A percentile compares a stretch with the other conserved stretches of the same genome.
phyloP scores from a whole-genome alignment of 306 rosid genomes.

The Calophaca sinica region DNA sequence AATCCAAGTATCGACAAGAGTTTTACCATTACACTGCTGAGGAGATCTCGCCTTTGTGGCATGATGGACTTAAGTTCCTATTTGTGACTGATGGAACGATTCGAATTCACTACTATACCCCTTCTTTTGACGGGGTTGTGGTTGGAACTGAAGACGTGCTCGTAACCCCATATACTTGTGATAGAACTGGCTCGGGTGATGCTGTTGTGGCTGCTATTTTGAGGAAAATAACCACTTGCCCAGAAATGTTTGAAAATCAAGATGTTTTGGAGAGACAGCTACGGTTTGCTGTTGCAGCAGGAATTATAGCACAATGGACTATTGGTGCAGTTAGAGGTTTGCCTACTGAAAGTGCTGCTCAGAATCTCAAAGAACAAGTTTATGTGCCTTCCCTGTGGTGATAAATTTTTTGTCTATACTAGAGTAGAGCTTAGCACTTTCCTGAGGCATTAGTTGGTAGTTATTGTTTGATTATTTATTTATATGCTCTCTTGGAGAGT shows the following conservation, averaged over 20 bases:
- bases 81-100: conserved; percentile 88
- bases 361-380: conserved; percentile 97
- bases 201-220: conserved; percentile 90
- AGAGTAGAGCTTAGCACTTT: conserved; percentile 26
- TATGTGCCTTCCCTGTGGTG: conserved; percentile 97
- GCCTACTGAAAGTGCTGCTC: conserved; percentile 96
- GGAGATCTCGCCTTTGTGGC: conserved; percentile 87
- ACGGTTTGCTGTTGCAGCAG: conserved; percentile 88
- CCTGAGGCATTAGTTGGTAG: conserved; percentile 10
- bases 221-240: conserved; percentile 83
- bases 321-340: conserved; percentile 89
- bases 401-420: conserved; percentile 7
- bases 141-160: conserved; percentile 95
- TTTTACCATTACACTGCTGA: conserved; percentile 80
- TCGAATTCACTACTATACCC: conserved; percentile 84
- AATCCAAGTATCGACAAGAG: conserved; percentile 73
- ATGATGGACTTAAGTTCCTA: conserved; percentile 67
- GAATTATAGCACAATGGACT: conserved; percentile 95
- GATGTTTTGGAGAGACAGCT: conserved; percentile 82
- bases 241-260: conserved; percentile 78
- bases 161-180: conserved; percentile 91
- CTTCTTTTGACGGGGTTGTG: conserved; percentile 75
- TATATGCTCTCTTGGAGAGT: conserved; percentile 23
- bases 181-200: conserved; percentile 96
- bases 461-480: conserved; percentile 41